Conservation (phyloP, 2,329 filamentous ascomycete genomes). For the Trichoderma hamatum region DNA sequence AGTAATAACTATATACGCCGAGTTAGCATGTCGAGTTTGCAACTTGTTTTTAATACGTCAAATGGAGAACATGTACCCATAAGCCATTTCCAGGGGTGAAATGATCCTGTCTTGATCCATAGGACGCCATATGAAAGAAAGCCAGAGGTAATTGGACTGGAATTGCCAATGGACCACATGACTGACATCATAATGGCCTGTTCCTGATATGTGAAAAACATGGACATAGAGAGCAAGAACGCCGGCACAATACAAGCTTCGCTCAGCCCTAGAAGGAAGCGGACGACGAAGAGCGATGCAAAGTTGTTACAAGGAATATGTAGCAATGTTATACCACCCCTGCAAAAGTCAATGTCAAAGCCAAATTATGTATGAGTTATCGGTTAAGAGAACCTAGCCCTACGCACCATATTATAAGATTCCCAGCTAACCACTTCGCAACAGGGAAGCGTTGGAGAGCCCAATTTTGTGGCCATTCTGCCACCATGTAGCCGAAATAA, state of each 20-base stretch:
- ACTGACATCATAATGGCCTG: conserved; percentile 41
- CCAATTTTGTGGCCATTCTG: conserved; percentile 47
- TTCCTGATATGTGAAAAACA: conserved; percentile 44
- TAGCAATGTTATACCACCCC: conserved; percentile 38
- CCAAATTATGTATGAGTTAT: not conserved
- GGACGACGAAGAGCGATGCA: conserved; percentile 36
- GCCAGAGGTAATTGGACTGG: conserved; percentile 39
- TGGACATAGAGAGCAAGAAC: conserved; percentile 36
- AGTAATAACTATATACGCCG: conserved; percentile 28
- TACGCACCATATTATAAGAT: conserved; percentile 32
- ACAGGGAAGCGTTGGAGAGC: conserved; percentile 51
- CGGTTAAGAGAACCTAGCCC: not conserved
- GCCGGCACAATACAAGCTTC: conserved; percentile 35
- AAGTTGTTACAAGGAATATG: conserved; percentile 37
- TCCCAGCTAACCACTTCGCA: conserved; percentile 46
- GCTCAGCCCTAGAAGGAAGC: conserved; percentile 36
- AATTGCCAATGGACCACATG: conserved; percentile 46
- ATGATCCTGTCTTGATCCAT: conserved; percentile 41
- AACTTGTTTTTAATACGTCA: not conserved
- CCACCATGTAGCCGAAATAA: conserved; percentile 54
- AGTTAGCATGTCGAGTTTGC: not conserved
- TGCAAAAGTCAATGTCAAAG: conserved; percentile 6
- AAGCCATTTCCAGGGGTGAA: conserved; percentile 45
- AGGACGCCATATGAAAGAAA: conserved; percentile 39
- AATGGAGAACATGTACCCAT: conserved; percentile 36